phyloP scores from a whole-genome alignment of 495 filamentous ascomycete species.

The Annulohypoxylon moriforme region DNA sequence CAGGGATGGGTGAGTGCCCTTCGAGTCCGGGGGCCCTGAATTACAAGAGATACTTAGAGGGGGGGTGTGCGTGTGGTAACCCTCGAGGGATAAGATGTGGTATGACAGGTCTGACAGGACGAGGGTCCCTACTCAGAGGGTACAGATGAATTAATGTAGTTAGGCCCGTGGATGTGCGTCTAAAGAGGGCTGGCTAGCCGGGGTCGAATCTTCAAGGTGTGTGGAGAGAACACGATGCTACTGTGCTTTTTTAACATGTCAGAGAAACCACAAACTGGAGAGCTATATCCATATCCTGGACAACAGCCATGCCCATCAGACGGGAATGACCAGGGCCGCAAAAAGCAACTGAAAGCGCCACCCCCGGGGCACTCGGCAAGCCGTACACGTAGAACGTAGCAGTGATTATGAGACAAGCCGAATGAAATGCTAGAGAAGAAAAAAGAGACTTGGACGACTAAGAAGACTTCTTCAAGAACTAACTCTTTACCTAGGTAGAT shows the following conservation, averaged over 20 bases:
- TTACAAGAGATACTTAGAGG: slow-evolving; percentile 40
- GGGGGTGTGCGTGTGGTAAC: slow-evolving; percentile 48
- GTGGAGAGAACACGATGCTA: slow-evolving; percentile 47
- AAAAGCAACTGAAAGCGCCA: slow-evolving; percentile 45
- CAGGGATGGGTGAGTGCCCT: slow-evolving; percentile 48
- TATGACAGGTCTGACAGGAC: slow-evolving; percentile 51
- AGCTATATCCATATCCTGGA: slow-evolving; percentile 45
- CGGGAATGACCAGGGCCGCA: slow-evolving; percentile 42
- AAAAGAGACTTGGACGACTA: neutral
- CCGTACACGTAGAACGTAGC: slow-evolving; percentile 39
- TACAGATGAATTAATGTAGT: slow-evolving; percentile 48
- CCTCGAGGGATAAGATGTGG: slow-evolving; percentile 51
- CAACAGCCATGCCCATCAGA: slow-evolving; percentile 44
- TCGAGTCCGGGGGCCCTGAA: slow-evolving; percentile 46
- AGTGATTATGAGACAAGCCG: slow-evolving; percentile 42
- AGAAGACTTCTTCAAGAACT: slow-evolving; percentile 16
- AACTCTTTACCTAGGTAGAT: slow-evolving; percentile 2
- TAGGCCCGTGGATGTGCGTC: slow-evolving; percentile 43
- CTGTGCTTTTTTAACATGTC: slow-evolving; percentile 46
- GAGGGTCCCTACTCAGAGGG: slow-evolving; percentile 46
- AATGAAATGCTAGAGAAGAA: slow-evolving; percentile 39
- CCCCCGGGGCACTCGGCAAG: slow-evolving; percentile 43
- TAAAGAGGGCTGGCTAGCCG: slow-evolving; percentile 46
- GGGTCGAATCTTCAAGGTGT: slow-evolving; percentile 46
- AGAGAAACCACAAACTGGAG: slow-evolving; percentile 48